phyloP scores from a whole-genome alignment of 2,329 filamentous ascomycete species.

The Arthrobotrys conoides region DNA sequence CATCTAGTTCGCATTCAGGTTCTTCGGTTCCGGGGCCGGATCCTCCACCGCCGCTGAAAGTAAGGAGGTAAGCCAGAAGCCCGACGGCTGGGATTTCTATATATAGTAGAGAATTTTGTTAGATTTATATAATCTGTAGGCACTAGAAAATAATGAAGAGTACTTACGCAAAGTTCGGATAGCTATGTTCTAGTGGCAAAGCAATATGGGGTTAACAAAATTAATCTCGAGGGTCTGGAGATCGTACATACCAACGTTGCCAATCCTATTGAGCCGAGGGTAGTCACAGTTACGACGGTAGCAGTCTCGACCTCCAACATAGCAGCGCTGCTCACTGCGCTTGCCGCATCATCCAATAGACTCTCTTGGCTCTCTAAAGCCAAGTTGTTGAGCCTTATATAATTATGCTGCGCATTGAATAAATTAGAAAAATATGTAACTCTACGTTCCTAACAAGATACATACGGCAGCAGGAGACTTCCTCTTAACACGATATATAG shows the following conservation, averaged over 20 bases:
- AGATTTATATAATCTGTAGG: neutral
- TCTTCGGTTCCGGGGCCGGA: neutral
- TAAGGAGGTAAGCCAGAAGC: slow-evolving; percentile 22
- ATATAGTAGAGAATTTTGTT: neutral
- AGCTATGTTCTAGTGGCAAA: neutral
- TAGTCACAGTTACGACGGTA: neutral
- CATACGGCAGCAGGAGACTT: slow-evolving; percentile 25
- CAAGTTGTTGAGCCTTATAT: slow-evolving; percentile 27
- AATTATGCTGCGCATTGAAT: slow-evolving; percentile 24
- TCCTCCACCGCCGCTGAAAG: slow-evolving; percentile 3
- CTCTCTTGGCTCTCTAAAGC: slow-evolving; percentile 24
- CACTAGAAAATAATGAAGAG: neutral
- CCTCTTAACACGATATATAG: slow-evolving; percentile 15
- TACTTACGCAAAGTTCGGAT: neutral
- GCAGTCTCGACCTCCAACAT: slow-evolving; percentile 18
- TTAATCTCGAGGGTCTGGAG: neutral
- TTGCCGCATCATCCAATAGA: slow-evolving; percentile 19
- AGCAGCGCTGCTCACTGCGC: slow-evolving; percentile 2
- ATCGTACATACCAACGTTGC: slow-evolving; percentile 7
- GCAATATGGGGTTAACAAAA: neutral
- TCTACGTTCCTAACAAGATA: neutral
- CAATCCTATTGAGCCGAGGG: slow-evolving; percentile 1
- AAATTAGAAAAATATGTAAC: neutral
- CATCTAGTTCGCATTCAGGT: neutral
- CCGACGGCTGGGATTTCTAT: slow-evolving; percentile 19